Percentiles rank a stretch among this genome's conserved stretches.
Evolutionary conservation across 306 rosid genomes (phyloP).

Genomic region (Inga oerstediana): DNA sequence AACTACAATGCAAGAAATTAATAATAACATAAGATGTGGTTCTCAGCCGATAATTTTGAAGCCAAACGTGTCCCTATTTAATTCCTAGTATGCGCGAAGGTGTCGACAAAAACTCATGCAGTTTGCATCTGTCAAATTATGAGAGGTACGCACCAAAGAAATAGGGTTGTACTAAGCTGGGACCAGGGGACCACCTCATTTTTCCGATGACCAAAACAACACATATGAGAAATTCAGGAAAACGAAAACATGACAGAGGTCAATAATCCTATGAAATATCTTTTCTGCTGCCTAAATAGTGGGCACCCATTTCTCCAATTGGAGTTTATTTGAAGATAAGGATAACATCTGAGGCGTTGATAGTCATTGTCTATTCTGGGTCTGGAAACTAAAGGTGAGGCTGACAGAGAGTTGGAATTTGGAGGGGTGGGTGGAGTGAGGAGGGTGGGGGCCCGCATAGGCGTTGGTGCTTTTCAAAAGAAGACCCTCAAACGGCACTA

Average conservation of each 20-base stretch:
- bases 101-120: conserved; percentile 43
- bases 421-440: not conserved
- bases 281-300: not conserved
- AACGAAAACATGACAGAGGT: not conserved
- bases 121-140: not conserved
- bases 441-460: conserved; percentile 14
- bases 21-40: conserved; percentile 1
- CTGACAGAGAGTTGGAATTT: conserved; percentile 29
- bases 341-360: conserved; percentile 12
- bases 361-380: not conserved
- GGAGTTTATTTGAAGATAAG: not conserved
- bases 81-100: conserved; percentile 41
- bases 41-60: not conserved
- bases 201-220: not conserved
- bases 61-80: not conserved
- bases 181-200: conserved; percentile 3
- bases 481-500: conserved; percentile 5
- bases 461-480: not conserved
- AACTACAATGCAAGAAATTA: conserved; percentile 11
- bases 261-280: not conserved
- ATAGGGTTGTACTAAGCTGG: not conserved
- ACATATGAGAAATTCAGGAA: not conserved
- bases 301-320: not conserved
- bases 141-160: conserved; percentile 7
- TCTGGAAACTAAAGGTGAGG: not conserved